Evolutionary conservation across 805 yeast species (phyloP).

Genomic region (Barnettozyma sp.): DNA sequence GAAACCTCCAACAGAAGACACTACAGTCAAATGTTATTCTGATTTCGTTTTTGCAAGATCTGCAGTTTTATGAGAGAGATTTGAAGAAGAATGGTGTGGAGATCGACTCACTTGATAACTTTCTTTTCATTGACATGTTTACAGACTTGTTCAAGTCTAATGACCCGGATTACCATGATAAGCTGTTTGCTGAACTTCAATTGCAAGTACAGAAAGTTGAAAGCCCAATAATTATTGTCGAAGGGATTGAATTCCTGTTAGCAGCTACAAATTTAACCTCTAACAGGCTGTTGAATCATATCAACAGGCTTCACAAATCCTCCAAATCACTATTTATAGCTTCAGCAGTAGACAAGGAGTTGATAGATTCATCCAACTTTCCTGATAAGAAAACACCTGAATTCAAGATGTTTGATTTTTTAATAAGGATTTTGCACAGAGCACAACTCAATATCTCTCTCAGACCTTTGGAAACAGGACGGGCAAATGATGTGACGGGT

Average conservation of each 20-base stretch:
- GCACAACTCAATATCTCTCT: conserved; percentile 48
- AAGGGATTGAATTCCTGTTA: conserved; percentile 41
- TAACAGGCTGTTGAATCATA: conserved; percentile 29
- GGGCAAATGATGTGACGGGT: conserved; percentile 81
- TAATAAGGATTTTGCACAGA: conserved; percentile 42
- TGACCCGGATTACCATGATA: conserved; percentile 11
- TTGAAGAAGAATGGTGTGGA: conserved; percentile 39
- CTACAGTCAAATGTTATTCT: conserved; percentile 25
- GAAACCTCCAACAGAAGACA: conserved; percentile 6
- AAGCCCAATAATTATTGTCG: conserved; percentile 32
- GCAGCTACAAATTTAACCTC: conserved; percentile 34
- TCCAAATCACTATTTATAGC: conserved; percentile 33
- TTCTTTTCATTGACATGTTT: conserved; percentile 40
- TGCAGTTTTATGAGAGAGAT: conserved; percentile 27
- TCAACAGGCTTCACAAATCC: conserved; percentile 29
- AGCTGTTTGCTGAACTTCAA: conserved; percentile 11
- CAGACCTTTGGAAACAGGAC: conserved; percentile 68
- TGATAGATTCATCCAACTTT: conserved; percentile 25
- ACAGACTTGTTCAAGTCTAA: conserved; percentile 38
- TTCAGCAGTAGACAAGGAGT: conserved; percentile 34
- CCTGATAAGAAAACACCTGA: conserved; percentile 27
- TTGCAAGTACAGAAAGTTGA: conserved; percentile 6
- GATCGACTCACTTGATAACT: conserved; percentile 20
- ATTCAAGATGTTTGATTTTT: conserved; percentile 40
- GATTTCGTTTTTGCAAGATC: conserved; percentile 30